phyloP scores from a whole-genome alignment of 129 eudicot genomes.

The Artemisia argyi region DNA sequence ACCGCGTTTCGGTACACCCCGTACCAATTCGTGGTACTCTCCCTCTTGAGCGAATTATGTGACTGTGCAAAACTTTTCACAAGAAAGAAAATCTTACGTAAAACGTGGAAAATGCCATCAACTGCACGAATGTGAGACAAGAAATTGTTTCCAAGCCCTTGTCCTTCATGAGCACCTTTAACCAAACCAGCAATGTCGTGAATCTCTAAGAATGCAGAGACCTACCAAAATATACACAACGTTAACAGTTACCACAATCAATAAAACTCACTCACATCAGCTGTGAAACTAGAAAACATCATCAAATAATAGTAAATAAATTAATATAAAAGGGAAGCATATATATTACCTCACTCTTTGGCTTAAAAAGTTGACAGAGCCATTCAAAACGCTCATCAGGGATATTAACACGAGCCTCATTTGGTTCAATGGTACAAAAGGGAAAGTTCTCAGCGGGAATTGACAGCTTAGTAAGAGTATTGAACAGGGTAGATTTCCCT shows the following conservation, averaged over 20 bases:
- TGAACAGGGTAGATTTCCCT: conserved; percentile 95
- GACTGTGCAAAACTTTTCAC: too few relatives aligned
- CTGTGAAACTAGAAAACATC: not conserved
- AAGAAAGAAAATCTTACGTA: conserved; percentile 64
- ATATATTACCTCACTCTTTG: conserved; percentile 82
- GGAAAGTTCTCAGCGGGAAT: conserved; percentile 99
- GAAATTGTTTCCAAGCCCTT: conserved; percentile 97
- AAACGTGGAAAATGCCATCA: conserved; percentile 98
- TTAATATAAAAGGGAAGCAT: not conserved
- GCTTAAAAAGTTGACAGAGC: conserved; percentile 90
- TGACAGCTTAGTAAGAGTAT: conserved; percentile 92
- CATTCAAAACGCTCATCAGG: conserved; percentile 98
- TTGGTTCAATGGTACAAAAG: conserved; percentile 97
- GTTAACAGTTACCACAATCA: too few relatives aligned
- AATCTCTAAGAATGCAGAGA: conserved; percentile 94
- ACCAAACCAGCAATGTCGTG: conserved; percentile 99
- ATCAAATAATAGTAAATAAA: not conserved
- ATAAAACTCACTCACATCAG: not conserved
- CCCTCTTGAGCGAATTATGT: too few relatives aligned
- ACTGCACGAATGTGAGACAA: conserved; percentile 99
- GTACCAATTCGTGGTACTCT: too few relatives aligned
- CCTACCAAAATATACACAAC: conserved; percentile 35
- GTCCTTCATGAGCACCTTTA: conserved; percentile 98
- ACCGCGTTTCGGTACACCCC: too few relatives aligned
- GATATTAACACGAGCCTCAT: conserved; percentile 94